Percentiles rank a stretch among this genome's conserved stretches.
phyloP scores from a whole-genome alignment of 1,139 yeast species.

The Blastobotrys illinoisensis region DNA sequence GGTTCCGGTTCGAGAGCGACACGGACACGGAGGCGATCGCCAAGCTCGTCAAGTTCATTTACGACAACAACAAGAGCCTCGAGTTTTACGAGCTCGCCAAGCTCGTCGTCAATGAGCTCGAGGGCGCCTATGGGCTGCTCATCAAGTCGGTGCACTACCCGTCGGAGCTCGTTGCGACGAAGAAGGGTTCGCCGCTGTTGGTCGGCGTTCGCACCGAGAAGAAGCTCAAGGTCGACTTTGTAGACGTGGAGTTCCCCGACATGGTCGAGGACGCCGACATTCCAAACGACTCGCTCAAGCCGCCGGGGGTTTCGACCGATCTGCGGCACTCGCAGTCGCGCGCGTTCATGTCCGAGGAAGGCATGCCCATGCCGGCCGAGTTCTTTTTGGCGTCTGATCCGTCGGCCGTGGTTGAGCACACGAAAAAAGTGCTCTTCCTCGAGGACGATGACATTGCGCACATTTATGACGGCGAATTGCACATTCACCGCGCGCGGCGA shows the following conservation, averaged over 20 bases:
- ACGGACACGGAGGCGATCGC: conserved; percentile 99
- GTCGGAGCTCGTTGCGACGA: conserved; percentile 92
- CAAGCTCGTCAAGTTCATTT: conserved; percentile 84
- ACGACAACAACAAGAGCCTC: conserved; percentile 70
- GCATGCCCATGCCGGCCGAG: conserved; percentile 90
- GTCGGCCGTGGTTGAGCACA: conserved; percentile 94
- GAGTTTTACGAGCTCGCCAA: conserved; percentile 92
- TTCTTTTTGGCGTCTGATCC: conserved; percentile 97
- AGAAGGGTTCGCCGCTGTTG: conserved; percentile 96
- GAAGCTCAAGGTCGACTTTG: conserved; percentile 94
- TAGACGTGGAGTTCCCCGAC: conserved; percentile 94
- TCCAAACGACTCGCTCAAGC: conserved; percentile 12
- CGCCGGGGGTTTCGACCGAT: conserved; percentile 30
- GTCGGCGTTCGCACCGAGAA: conserved; percentile 96
- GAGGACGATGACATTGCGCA: conserved; percentile 99
- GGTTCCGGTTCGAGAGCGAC: conserved; percentile 80
- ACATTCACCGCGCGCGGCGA: conserved; percentile 92
- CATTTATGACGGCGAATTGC: conserved; percentile 95
- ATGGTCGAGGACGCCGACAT: conserved; percentile 30
- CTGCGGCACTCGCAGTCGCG: conserved; percentile 88
- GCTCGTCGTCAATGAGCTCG: conserved; percentile 85
- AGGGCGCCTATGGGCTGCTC: conserved; percentile 95
- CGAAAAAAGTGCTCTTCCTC: conserved; percentile 90
- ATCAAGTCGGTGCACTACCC: conserved; percentile 92
- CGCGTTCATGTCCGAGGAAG: conserved; percentile 88